phyloP scores from a whole-genome alignment of 2,329 filamentous ascomycete genomes.

The Escovopsis sp. region DNA sequence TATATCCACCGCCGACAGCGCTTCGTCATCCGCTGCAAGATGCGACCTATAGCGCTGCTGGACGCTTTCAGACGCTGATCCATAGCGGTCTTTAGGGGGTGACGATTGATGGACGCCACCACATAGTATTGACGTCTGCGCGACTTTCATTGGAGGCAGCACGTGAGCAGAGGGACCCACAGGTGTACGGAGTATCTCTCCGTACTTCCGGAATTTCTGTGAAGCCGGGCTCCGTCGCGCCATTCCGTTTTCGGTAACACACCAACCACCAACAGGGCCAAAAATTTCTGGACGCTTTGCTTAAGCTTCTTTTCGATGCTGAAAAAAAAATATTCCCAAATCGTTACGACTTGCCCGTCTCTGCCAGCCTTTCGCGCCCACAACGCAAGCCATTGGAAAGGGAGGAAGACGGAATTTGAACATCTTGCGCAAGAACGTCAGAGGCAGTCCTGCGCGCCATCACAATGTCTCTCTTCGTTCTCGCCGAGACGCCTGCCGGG shows the following conservation, averaged over 20 bases:
- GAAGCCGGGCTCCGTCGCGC: conserved; percentile 11
- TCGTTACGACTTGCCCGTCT: conserved; percentile 16
- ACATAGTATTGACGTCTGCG: too few relatives aligned
- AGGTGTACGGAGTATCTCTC: too few relatives aligned
- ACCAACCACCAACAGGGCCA: conserved; percentile 19
- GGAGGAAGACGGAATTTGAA: conserved; percentile 21
- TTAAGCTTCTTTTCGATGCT: conserved; percentile 18
- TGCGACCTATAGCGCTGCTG: too few relatives aligned
- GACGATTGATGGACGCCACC: too few relatives aligned
- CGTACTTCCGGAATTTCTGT: conserved; percentile 10
- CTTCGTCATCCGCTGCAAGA: background rate
- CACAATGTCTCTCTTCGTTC: conserved; percentile 79
- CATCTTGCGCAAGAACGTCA: conserved; percentile 16
- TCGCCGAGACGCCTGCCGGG: conserved; percentile 82
- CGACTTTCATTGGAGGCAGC: too few relatives aligned
- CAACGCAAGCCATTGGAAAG: conserved; percentile 22
- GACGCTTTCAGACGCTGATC: too few relatives aligned
- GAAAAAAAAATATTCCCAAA: conserved; percentile 26
- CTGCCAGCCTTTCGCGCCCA: conserved; percentile 20
- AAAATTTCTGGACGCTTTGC: conserved; percentile 27
- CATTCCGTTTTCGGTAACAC: conserved; percentile 15
- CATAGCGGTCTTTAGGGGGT: too few relatives aligned
- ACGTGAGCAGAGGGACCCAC: too few relatives aligned
- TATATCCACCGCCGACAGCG: background rate
- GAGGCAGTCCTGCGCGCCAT: conserved; percentile 16